phyloP scores from a whole-genome alignment of 2,329 filamentous ascomycete genomes.

The Cladosporium sp. region DNA sequence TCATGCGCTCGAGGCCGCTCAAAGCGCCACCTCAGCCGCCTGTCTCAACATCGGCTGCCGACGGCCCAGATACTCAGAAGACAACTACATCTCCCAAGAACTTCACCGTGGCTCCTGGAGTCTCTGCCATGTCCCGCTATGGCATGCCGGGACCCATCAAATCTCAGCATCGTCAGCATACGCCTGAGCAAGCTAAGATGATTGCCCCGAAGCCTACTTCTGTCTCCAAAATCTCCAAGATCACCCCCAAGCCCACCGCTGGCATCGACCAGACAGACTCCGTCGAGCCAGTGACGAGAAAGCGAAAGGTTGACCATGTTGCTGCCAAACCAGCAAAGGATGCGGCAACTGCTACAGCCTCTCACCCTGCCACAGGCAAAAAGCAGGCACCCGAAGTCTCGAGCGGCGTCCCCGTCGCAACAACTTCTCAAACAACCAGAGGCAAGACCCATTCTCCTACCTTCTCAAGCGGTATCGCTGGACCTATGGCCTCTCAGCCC shows the following conservation, averaged over 20 bases:
- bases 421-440: not conserved
- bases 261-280: not conserved
- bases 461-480: not conserved
- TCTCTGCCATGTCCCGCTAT: slow-evolving; percentile 10
- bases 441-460: not conserved
- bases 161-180: not conserved
- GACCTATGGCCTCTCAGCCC: not conserved
- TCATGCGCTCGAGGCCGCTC: not conserved
- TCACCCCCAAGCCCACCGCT: not conserved
- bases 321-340: not conserved
- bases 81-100: not conserved
- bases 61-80: not conserved
- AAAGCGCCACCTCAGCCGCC: not conserved
- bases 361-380: not conserved
- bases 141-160: slow-evolving; percentile 5
- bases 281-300: not conserved
- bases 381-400: no score
- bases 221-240: not conserved
- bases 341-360: not conserved
- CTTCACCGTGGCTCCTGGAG: not conserved
- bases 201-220: not conserved
- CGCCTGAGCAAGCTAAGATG: not conserved
- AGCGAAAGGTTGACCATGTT: not conserved
- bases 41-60: not conserved
- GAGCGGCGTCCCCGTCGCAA: not conserved